phyloP scores from a whole-genome alignment of 306 rosid genomes.

The Acmispon strigosus region DNA sequence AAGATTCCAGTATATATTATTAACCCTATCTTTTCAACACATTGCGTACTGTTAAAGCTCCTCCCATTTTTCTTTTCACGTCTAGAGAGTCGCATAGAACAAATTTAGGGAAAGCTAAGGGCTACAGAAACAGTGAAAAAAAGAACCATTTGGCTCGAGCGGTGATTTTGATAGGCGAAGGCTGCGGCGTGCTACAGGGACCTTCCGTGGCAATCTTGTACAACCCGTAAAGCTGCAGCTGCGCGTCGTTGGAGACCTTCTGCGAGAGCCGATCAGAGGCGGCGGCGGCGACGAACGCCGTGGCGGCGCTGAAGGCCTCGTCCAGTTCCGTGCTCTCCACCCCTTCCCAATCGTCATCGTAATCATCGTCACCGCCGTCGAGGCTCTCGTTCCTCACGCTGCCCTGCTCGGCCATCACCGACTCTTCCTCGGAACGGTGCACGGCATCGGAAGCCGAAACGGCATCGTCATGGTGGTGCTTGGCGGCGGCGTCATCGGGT shows the following conservation, averaged over 20 bases:
- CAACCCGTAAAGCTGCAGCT: slow-evolving; percentile 79
- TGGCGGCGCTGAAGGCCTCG: slow-evolving; percentile 81
- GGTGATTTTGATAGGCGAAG: slow-evolving; percentile 85
- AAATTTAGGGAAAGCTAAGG: background rate
- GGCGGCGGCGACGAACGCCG: slow-evolving; percentile 83
- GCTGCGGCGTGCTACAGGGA: slow-evolving; percentile 83
- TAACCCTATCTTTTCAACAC: background rate
- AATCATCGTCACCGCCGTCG: slow-evolving; percentile 32
- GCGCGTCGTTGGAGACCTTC: slow-evolving; percentile 66
- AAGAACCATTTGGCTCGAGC: slow-evolving; percentile 92
- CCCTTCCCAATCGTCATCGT: slow-evolving; percentile 88
- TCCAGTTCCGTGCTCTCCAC: slow-evolving; percentile 93
- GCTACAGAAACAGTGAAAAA: background rate
- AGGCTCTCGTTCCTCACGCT: slow-evolving; percentile 67
- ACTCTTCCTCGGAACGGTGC: slow-evolving; percentile 43
- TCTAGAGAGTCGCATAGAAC: background rate
- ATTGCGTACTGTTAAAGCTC: background rate
- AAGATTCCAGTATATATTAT: slow-evolving; percentile 10
- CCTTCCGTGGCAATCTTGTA: slow-evolving; percentile 99
- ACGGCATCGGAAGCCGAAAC: background rate
- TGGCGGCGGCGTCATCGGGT: background rate
- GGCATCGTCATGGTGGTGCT: slow-evolving; percentile 23
- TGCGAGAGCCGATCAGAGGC: slow-evolving; percentile 88
- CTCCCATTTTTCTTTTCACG: background rate
- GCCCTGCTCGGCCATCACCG: slow-evolving; percentile 85